These are phyloP conservation scores for Camillea tinctor DNA, from an alignment of 2,329 filamentous ascomycete genomes.

Conservation along the genomic window DNA sequence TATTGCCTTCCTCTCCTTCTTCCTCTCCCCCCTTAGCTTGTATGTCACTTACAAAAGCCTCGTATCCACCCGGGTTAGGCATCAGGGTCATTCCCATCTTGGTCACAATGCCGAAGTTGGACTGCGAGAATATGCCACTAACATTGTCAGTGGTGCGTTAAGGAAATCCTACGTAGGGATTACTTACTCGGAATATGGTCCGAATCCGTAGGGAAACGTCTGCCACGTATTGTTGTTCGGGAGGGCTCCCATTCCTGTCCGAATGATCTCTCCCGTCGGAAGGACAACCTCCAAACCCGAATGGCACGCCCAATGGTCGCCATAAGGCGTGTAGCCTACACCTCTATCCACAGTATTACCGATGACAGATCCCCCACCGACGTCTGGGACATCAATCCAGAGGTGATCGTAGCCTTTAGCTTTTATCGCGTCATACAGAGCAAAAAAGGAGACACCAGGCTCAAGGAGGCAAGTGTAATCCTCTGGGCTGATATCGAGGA, in stretches of 20 bases:
- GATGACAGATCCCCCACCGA: slow-evolving; percentile 45
- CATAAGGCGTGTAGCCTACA: slow-evolving; percentile 46
- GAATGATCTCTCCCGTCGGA: slow-evolving; percentile 40
- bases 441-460: slow-evolving; percentile 54
- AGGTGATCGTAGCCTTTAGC: slow-evolving; percentile 38
- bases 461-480: slow-evolving; percentile 51
- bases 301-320: slow-evolving; percentile 42
- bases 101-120: slow-evolving; percentile 50
- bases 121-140: slow-evolving; percentile 48
- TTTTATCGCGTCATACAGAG: slow-evolving; percentile 45
- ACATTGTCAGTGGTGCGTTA: not conserved
- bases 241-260: slow-evolving; percentile 41
- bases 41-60: slow-evolving; percentile 34
- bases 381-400: slow-evolving; percentile 43
- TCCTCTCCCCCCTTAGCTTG: not conserved
- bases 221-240: slow-evolving; percentile 41
- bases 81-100: slow-evolving; percentile 54
- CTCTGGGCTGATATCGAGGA: slow-evolving; percentile 50
- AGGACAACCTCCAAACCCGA: slow-evolving; percentile 44
- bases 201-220: slow-evolving; percentile 42
- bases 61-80: slow-evolving; percentile 50
- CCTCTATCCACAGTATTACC: slow-evolving; percentile 47
- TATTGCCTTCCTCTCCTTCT: not conserved
- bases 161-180: not conserved
- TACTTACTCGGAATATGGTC: slow-evolving; percentile 35